These are phyloP conservation scores for Salvia miltiorrhiza DNA, from an alignment of 257 asterid genomes.

Conservation along the genomic window DNA sequence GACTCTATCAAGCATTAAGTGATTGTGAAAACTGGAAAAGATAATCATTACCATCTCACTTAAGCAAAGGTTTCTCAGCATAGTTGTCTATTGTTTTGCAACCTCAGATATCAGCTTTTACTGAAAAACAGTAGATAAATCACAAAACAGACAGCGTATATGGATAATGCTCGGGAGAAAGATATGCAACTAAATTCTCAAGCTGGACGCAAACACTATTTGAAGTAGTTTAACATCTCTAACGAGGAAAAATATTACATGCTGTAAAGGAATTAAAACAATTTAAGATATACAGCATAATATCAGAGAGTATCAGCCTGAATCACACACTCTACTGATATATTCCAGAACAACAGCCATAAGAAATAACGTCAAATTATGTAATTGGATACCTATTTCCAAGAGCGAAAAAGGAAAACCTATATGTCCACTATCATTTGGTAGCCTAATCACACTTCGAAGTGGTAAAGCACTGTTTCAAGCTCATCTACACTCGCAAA, in stretches of 20 bases:
- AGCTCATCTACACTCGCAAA: background rate
- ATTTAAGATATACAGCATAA: background rate
- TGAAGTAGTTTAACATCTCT: background rate
- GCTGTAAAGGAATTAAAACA: background rate
- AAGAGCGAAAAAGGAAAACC: background rate
- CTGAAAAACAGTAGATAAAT: background rate
- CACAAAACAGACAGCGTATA: background rate
- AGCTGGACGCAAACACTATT: background rate
- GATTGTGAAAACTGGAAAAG: background rate
- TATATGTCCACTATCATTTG: background rate
- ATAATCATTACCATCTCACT: background rate
- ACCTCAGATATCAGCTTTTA: conserved; percentile 14
- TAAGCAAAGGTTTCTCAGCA: conserved; percentile 5
- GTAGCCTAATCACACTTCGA: background rate
- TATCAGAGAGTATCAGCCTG: background rate
- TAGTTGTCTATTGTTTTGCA: conserved; percentile 12
- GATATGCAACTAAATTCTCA: background rate
- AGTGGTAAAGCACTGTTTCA: background rate
- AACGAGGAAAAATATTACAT: background rate
- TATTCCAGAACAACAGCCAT: background rate
- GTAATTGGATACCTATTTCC: background rate
- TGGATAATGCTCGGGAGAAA: background rate
- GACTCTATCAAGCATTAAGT: background rate
- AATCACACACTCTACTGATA: background rate
- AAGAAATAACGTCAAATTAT: conserved; percentile 1